Conservation (phyloP, 345 rosid genomes). For the Salix brachista region DNA sequence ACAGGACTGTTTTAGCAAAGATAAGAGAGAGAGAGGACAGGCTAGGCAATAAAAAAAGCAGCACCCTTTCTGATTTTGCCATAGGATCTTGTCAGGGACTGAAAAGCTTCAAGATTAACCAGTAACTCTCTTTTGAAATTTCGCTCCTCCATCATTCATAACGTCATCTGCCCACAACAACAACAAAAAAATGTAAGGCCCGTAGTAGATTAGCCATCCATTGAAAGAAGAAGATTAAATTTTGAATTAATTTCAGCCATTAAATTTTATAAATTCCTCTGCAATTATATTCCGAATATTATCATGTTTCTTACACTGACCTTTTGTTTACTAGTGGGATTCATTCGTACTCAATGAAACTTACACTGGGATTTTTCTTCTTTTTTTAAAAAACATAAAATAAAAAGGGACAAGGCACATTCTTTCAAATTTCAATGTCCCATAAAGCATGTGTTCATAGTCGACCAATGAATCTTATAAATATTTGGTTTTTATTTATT, state of each 20-base stretch:
- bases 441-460: background rate
- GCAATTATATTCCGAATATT: background rate
- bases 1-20: conserved; percentile 16
- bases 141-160: background rate
- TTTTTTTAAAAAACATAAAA: too few species aligned
- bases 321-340: background rate
- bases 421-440: background rate
- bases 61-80: conserved; percentile 7
- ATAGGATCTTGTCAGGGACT: conserved; percentile 6
- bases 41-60: background rate
- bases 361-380: background rate
- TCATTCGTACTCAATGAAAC: background rate
- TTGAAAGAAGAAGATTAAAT: background rate
- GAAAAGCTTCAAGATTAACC: background rate
- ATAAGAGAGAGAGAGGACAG: conserved; percentile 20
- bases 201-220: background rate
- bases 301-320: background rate
- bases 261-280: background rate
- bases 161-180: background rate
- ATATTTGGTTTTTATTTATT: too few species aligned
- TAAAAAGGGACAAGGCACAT: too few species aligned
- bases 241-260: background rate
- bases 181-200: background rate
- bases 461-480: background rate
- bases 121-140: background rate